A percentile compares a stretch with the other conserved stretches of the same genome.
Evolutionary conservation across 768 basidiomycete genomes (phyloP).

Genomic region (Leccinum longicurvipes): DNA sequence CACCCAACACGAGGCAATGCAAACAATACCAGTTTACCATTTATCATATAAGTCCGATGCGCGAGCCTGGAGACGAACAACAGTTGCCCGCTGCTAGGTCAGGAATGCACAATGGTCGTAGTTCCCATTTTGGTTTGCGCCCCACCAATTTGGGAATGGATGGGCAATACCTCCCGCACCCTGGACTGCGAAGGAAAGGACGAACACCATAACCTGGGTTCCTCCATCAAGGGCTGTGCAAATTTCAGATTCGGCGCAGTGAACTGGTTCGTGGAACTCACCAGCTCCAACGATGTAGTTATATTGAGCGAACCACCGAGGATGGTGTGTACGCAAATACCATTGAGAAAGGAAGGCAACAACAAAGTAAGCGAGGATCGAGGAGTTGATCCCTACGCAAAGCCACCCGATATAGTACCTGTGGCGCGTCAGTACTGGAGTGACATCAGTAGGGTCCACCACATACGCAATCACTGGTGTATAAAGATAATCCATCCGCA

Average conservation of each 20-base stretch:
- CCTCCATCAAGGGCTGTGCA: slow-evolving; percentile 35
- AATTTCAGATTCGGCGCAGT: neutral
- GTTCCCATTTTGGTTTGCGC: slow-evolving; percentile 50
- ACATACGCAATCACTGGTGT: slow-evolving; percentile 31
- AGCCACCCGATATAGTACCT: slow-evolving; percentile 41
- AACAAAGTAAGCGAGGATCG: slow-evolving; percentile 43
- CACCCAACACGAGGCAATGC: neutral
- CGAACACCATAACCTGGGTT: slow-evolving; percentile 52
- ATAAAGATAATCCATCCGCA: slow-evolving; percentile 30
- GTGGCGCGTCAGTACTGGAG: slow-evolving; percentile 8
- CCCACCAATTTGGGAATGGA: slow-evolving; percentile 57
- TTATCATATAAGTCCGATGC: neutral
- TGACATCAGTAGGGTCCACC: neutral
- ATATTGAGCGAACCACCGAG: slow-evolving; percentile 65
- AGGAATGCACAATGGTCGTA: slow-evolving; percentile 28
- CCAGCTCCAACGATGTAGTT: slow-evolving; percentile 67
- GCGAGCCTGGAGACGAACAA: neutral
- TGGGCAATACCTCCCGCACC: slow-evolving; percentile 49
- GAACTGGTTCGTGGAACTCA: slow-evolving; percentile 10
- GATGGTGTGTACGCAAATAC: slow-evolving; percentile 54
- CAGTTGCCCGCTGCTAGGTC: slow-evolving; percentile 10
- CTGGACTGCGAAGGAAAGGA: slow-evolving; percentile 48
- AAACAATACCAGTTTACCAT: neutral
- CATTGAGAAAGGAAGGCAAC: slow-evolving; percentile 57
- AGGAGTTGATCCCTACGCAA: slow-evolving; percentile 55